Conservation (phyloP, 176 grass and related monocot species). For the Carex scoparia region DNA sequence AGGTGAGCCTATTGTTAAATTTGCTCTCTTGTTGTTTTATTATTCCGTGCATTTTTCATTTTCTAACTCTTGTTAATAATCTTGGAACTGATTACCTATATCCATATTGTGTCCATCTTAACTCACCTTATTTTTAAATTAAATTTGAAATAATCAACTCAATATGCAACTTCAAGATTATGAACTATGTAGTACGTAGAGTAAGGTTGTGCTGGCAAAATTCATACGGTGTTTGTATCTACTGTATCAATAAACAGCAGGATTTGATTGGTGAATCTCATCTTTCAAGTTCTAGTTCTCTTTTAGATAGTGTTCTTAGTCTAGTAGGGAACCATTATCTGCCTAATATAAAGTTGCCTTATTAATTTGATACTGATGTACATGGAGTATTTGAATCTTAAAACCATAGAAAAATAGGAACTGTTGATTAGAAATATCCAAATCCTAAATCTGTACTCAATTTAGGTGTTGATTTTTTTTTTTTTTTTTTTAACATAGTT, state of each 20-base stretch:
- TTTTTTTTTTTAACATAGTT: not conserved
- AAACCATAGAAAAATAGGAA: not conserved
- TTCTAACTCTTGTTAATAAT: not conserved
- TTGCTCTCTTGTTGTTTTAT: not conserved
- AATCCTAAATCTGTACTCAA: not conserved
- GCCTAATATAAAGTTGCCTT: not conserved
- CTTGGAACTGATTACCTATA: not conserved
- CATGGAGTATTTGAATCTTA: not conserved
- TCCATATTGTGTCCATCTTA: not conserved
- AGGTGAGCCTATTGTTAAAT: not conserved
- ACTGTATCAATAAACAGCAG: not conserved
- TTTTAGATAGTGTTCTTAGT: not conserved
- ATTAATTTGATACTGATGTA: not conserved
- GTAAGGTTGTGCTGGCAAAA: not conserved
- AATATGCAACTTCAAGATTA: not conserved
- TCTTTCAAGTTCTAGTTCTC: not conserved
- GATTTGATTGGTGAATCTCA: not conserved
- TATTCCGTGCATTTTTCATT: not conserved
- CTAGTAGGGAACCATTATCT: not conserved
- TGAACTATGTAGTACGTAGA: not conserved
- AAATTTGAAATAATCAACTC: not conserved
- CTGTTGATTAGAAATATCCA: not conserved
- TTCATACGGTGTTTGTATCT: not conserved
- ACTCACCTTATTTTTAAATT: not conserved
- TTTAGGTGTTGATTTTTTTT: not conserved